These are phyloP conservation scores for Cochlearia excelsa DNA, from an alignment of 345 rosid species.

Conservation along the genomic window DNA sequence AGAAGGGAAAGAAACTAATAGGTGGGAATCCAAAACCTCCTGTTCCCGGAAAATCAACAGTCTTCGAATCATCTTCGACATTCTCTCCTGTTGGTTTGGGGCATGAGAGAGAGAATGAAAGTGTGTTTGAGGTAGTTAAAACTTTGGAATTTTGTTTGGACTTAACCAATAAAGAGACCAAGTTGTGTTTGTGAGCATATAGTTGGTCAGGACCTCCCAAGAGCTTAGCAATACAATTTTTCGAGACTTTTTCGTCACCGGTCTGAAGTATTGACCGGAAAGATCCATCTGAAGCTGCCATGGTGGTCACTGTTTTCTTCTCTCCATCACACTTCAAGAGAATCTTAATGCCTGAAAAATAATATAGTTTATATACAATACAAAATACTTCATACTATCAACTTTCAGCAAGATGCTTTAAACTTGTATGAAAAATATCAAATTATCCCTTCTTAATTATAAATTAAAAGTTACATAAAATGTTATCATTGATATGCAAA, in stretches of 20 bases:
- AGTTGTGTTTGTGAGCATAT: conserved; percentile 32
- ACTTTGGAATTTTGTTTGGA: conserved; percentile 21
- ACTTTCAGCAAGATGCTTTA: too few species aligned
- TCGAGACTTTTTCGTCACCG: background rate
- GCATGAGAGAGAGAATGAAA: conserved; percentile 26
- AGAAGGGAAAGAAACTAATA: conserved; percentile 30
- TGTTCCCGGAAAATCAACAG: conserved; percentile 24
- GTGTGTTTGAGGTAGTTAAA: conserved; percentile 26
- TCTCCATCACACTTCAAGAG: conserved; percentile 33
- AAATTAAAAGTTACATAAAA: too few species aligned
- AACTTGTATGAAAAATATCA: too few species aligned
- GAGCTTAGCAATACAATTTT: conserved; percentile 32
- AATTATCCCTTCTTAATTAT: too few species aligned
- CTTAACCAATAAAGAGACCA: conserved; percentile 26
- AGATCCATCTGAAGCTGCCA: conserved; percentile 25
- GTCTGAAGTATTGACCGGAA: conserved; percentile 15
- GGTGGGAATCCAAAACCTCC: conserved; percentile 40
- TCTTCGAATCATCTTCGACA: conserved; percentile 21
- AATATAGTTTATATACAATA: background rate
- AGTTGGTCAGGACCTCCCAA: conserved; percentile 38
- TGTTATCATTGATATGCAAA: too few species aligned
- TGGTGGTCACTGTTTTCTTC: conserved; percentile 22
- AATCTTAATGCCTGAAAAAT: conserved; percentile 27
- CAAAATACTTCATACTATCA: too few species aligned
- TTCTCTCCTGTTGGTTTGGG: conserved; percentile 28